These are phyloP conservation scores for Maudiozyma humilis DNA, from an alignment of 1,139 yeast species.

Conservation along the genomic window DNA sequence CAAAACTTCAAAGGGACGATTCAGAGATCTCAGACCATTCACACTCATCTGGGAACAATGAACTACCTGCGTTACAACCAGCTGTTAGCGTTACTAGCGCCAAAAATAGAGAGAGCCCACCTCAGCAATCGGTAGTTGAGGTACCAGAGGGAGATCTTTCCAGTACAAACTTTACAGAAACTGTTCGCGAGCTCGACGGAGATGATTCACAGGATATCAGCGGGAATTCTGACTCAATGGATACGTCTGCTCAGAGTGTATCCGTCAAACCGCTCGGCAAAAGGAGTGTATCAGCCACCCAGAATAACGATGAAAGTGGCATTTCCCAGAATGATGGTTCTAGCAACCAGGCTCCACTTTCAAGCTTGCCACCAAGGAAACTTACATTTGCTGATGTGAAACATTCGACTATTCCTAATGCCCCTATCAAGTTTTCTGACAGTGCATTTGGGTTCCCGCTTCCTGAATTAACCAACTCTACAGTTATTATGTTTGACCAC, in stretches of 20 bases:
- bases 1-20: neutral
- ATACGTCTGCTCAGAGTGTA: slow-evolving; percentile 3
- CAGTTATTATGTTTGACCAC: slow-evolving; percentile 70
- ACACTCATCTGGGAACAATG: neutral
- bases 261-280: neutral
- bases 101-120: slow-evolving; percentile 8
- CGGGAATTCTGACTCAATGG: slow-evolving; percentile 4
- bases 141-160: neutral
- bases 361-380: slow-evolving; percentile 27
- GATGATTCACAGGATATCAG: slow-evolving; percentile 16
- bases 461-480: slow-evolving; percentile 70
- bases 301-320: neutral
- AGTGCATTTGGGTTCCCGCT: slow-evolving; percentile 81
- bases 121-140: neutral
- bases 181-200: slow-evolving; percentile 14
- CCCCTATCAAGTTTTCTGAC: slow-evolving; percentile 69
- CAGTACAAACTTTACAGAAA: slow-evolving; percentile 10
- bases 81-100: slow-evolving; percentile 25
- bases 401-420: slow-evolving; percentile 42
- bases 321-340: neutral
- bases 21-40: neutral
- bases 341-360: neutral
- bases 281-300: neutral
- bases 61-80: slow-evolving; percentile 19
- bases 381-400: slow-evolving; percentile 31